Base-by-base conservation (phyloP, 2,329 filamentous ascomycete genomes). In the Fusarium odoratissimum region DNA sequence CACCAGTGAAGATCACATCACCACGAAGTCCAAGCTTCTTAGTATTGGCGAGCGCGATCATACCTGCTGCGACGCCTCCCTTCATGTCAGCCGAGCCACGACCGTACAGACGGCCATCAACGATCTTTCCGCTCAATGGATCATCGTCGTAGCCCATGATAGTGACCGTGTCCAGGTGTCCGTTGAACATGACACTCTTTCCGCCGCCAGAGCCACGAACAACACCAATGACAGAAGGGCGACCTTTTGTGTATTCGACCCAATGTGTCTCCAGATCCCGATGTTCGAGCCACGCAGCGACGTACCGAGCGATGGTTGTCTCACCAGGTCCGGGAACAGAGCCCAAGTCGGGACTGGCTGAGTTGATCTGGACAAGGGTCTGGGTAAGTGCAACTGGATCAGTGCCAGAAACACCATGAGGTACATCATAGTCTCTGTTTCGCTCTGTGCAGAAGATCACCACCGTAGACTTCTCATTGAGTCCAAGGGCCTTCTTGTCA, bases 381-480 rank as follows among this genome's bases (percentile, higher is more conserved):
- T 85, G 84, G 0, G 86, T 85, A 35, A 89, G 73, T 1, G 67
- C 58, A 8, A 86, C 80, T 0, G 83, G 73, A 42, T 87, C 84
- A 9, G 86, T 82, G 6, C 72, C 66, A 3, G 82, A 82, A 1
- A 87, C 83, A 35, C 82, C 79, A 8, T 68, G 64, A 1, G 88
- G 88, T 14, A 79, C 64, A 0, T 73, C 55, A 69, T 93, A 92
- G 4, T 86, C 83, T 41, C 91, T 84, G 13, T 76, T 74, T 0
- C 91, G 91, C 44, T 82, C 80, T 1, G 92, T 94, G 69, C 88
- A 91, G 45, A 93, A 86, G 3, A 94, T 78, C 2, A 94, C 86
- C 0, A 94, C 85, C 0, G 90, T 84, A 1, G 89, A 87, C n/a
- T 89, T 80, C 0, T 79, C 73, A 12, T 82, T 78, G 0, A 90